Conservation (phyloP, 495 filamentous ascomycete species). For the Aspergillus sclerotioniger region DNA sequence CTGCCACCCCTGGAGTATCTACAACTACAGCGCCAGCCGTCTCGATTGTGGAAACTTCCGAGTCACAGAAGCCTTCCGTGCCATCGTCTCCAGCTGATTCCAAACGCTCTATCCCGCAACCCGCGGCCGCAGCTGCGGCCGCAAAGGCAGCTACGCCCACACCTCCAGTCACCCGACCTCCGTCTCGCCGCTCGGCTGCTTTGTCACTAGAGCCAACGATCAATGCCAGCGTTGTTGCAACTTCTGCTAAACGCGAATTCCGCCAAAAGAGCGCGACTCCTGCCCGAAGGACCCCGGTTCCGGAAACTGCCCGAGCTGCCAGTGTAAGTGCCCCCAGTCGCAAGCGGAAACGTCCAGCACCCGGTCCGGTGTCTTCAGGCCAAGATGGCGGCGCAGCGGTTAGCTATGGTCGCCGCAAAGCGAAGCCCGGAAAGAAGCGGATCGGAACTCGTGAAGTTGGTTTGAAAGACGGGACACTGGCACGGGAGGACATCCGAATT, state of each 20-base stretch:
- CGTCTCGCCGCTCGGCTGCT: constrained; percentile 46
- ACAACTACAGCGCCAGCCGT: constrained; percentile 3
- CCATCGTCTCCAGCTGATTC: constrained; percentile 30
- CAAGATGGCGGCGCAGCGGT: constrained; percentile 71
- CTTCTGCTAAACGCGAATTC: constrained; percentile 34
- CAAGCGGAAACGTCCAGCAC: constrained; percentile 69
- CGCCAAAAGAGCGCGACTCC: constrained; percentile 49
- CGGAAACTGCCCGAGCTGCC: constrained; percentile 48
- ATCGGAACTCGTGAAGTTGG: constrained; percentile 34
- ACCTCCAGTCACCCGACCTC: constrained; percentile 38
- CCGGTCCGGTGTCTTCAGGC: constrained; percentile 66
- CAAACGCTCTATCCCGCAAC: constrained; percentile 20
- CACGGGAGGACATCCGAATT: constrained; percentile 42
- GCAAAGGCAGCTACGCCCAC: constrained; percentile 27
- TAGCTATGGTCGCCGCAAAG: constrained; percentile 76
- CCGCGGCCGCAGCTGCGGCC: constrained; percentile 4
- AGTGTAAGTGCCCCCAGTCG: constrained; percentile 46
- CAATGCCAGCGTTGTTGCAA: constrained; percentile 7
- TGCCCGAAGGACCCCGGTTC: constrained; percentile 50
- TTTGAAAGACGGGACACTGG: constrained; percentile 6
- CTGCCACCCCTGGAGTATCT: constrained; percentile 29
- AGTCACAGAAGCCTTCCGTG: constrained; percentile 21
- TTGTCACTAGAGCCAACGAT: constrained; percentile 32
- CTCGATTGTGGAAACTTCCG: constrained; percentile 13
- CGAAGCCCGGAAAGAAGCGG: constrained; percentile 64